Evolutionary conservation across 2,329 filamentous ascomycete species (phyloP).

Genomic region (Fusarium equiseti): DNA sequence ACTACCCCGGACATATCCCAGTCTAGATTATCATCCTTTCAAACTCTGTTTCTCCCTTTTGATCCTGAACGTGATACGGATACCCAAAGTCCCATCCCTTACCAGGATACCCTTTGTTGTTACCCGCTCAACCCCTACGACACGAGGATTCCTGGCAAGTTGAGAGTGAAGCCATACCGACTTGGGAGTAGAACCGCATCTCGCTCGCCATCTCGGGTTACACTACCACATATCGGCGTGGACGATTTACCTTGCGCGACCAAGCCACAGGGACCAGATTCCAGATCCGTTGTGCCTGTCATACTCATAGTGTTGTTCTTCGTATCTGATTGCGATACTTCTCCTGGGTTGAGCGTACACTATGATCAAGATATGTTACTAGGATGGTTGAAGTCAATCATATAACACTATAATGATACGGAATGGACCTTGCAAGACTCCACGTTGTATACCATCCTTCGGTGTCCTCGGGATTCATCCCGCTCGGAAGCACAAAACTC

Average conservation of each 20-base stretch:
- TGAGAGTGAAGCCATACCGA: neutral
- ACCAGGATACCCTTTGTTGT: slow-evolving; percentile 11
- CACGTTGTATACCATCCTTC: neutral
- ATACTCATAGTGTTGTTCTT: neutral
- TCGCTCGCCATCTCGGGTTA: neutral
- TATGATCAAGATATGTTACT: neutral
- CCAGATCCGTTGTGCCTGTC: neutral
- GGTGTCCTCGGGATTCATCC: neutral
- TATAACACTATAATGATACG: neutral
- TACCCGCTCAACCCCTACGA: neutral
- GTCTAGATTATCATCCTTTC: neutral
- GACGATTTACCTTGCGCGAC: neutral
- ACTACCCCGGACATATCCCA: slow-evolving; percentile 7
- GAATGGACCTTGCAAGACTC: neutral
- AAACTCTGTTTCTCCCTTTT: slow-evolving; percentile 12
- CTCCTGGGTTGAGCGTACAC: neutral
- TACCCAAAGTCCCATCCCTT: neutral
- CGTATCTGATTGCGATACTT: neutral
- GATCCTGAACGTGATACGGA: neutral
- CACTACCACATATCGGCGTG: slow-evolving; percentile 5
- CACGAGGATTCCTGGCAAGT: neutral
- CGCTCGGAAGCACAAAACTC: neutral
- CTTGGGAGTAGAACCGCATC: neutral
- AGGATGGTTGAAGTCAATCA: neutral
- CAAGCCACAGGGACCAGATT: neutral